phyloP scores from a whole-genome alignment of 2,329 filamentous ascomycete genomes.

The Aquanectria penicillioides region DNA sequence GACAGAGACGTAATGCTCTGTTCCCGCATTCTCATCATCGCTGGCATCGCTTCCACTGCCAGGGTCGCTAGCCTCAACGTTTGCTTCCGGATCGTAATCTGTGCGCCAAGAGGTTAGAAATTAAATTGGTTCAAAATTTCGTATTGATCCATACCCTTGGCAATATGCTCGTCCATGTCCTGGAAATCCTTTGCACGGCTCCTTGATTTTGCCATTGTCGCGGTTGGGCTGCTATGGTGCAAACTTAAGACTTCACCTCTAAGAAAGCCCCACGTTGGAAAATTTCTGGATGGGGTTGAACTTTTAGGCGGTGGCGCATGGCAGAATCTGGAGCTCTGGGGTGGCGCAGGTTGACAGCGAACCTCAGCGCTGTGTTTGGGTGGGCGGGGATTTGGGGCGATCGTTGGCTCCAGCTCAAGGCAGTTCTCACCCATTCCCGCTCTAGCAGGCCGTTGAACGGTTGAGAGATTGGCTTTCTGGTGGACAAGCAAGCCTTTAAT shows the following conservation, averaged over 20 bases:
- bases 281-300: conserved; percentile 50
- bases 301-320: conserved; percentile 62
- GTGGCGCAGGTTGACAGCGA: neutral
- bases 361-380: too few species aligned
- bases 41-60: conserved; percentile 62
- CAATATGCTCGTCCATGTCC: conserved; percentile 69
- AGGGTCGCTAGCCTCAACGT: conserved; percentile 64
- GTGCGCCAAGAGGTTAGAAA: conserved; percentile 23
- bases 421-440: neutral
- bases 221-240: conserved; percentile 34
- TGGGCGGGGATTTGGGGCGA: too few species aligned
- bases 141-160: conserved; percentile 60
- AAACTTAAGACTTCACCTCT: conserved; percentile 24
- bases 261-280: conserved; percentile 45
- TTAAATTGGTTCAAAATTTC: neutral
- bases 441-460: too few species aligned
- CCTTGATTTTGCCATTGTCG: conserved; percentile 61
- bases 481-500: too few species aligned
- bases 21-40: conserved; percentile 67
- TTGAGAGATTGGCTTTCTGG: neutral
- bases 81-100: conserved; percentile 87
- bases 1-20: conserved; percentile 88
- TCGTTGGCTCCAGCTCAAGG: too few species aligned
- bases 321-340: conserved; percentile 51
- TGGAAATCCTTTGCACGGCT: conserved; percentile 69